phyloP scores from a whole-genome alignment of 1,284 basidiomycete genomes.

The Caloboletus inedulis region DNA sequence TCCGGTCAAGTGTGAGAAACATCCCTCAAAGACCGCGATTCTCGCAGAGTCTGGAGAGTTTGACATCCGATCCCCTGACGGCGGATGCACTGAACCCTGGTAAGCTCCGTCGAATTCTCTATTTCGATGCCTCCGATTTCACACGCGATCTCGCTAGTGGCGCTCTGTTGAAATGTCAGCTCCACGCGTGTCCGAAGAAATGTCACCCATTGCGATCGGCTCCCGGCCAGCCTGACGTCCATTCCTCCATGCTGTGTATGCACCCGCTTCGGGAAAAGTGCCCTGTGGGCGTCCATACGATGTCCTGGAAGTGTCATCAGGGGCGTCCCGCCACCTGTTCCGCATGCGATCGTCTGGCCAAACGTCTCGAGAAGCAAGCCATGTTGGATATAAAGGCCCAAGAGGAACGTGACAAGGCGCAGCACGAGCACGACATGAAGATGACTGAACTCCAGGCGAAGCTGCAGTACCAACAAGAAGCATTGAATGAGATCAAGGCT shows the following conservation, averaged over 20 bases:
- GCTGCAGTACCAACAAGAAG: slow-evolving; percentile 29
- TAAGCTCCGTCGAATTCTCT: slow-evolving; percentile 25
- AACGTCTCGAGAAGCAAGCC: slow-evolving; percentile 34
- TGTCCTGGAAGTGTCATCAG: slow-evolving; percentile 37
- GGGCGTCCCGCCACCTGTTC: slow-evolving; percentile 32
- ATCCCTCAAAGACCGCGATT: slow-evolving; percentile 40
- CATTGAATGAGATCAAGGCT: slow-evolving; percentile 28
- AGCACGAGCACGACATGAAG: slow-evolving; percentile 31
- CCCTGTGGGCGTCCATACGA: slow-evolving; percentile 31
- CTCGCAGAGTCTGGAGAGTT: slow-evolving; percentile 47
- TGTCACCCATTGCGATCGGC: slow-evolving; percentile 41
- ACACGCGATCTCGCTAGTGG: slow-evolving; percentile 34
- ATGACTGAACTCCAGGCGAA: slow-evolving; percentile 36
- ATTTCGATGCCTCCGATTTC: neutral
- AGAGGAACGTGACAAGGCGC: slow-evolving; percentile 34
- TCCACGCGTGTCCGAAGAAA: slow-evolving; percentile 51
- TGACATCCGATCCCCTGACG: slow-evolving; percentile 51
- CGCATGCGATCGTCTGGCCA: slow-evolving; percentile 32
- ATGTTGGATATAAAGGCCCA: slow-evolving; percentile 32
- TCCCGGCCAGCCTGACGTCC: slow-evolving; percentile 39
- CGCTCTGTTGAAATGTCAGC: slow-evolving; percentile 43
- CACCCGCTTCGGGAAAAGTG: slow-evolving; percentile 35
- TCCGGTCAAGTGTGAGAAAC: slow-evolving; percentile 54
- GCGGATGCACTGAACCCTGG: slow-evolving; percentile 60
- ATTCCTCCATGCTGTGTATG: slow-evolving; percentile 45